Base-by-base conservation (phyloP, 805 yeast species). In the Isabelozyma pseudorhagii region DNA sequence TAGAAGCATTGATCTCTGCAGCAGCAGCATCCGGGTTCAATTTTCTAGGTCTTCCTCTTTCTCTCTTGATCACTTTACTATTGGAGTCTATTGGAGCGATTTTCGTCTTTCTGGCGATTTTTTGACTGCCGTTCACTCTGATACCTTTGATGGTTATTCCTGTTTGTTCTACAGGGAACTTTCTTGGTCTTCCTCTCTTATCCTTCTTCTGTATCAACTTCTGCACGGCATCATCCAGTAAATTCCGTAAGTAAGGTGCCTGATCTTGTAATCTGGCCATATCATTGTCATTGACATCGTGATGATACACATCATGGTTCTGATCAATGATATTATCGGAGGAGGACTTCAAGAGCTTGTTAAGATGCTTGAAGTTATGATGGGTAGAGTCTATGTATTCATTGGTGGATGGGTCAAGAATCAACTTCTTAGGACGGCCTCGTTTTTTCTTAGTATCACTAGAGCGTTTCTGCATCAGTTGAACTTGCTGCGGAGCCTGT, bases 121-220 rank as follows among this genome's bases (percentile, higher is more conserved):
- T 63, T 25, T 49, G 31, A 31, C 64, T 59, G 6, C 78, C 78
- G 46, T 65, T 71, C 5, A 74, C 72, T 44, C 74, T 59, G 31
- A 74, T 66, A 1, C 78, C 78, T 52, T 68, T 71, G 41, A 74
- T 73, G 10, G 78, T 74, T 7, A 72, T 58, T 1, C 77, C 80
- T 7, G 75, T 70, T 49, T 71, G 73, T 49, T 72, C 79, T n/a
- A 71, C 62, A 1, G 81, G 78, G 48, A 73, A 73, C 55, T 78
- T 78, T 54, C 81, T 64, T 2, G 82, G 82, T 54, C 83, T 64
- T 11, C 83, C 83, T 40, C 81, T 50, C 61, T 71, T 66, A 62
- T 76, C 73, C 57, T 78, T 73, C 57, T 63, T 72, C 46, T 63
- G 60, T 27, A 74, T 56, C 31, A 72, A 60, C 49, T 68, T 64